Percentiles rank a stretch among this genome's conserved stretches.
Conservation (phyloP, 352 stramenopile genomes). For the Peronospora tabacina region DNA sequence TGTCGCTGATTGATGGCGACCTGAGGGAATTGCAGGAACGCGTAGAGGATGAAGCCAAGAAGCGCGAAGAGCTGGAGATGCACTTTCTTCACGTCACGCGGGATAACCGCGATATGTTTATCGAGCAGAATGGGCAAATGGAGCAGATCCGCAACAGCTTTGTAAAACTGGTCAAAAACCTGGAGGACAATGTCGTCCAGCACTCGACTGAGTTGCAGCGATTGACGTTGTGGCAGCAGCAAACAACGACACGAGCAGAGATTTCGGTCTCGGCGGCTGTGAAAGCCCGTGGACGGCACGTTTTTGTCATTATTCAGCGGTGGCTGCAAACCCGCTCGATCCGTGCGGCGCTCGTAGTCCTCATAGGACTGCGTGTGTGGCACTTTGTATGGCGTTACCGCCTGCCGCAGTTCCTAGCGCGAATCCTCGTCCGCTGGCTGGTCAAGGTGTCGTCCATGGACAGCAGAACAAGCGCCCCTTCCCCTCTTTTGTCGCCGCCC, state of each 20-base stretch:
- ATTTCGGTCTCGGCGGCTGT: constrained; percentile 39
- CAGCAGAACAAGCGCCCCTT: background rate
- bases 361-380: constrained; percentile 45
- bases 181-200: constrained; percentile 52
- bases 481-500: constrained; percentile 4
- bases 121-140: constrained; percentile 42
- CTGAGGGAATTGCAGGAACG: constrained; percentile 58
- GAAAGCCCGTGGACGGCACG: constrained; percentile 33
- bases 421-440: constrained; percentile 55
- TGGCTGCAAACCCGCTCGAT: constrained; percentile 49
- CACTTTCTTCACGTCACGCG: constrained; percentile 56
- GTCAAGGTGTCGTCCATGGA: constrained; percentile 49
- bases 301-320: constrained; percentile 27
- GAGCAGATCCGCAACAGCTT: constrained; percentile 46
- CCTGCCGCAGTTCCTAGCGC: constrained; percentile 51
- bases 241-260: constrained; percentile 30
- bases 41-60: constrained; percentile 61
- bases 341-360: constrained; percentile 42
- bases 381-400: constrained; percentile 39
- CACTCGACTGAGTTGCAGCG: constrained; percentile 61
- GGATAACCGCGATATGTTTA: constrained; percentile 52
- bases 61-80: constrained; percentile 55
- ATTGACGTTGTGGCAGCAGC: constrained; percentile 29
- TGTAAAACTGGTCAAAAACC: constrained; percentile 45
- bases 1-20: constrained; percentile 61